Conservation (phyloP, 768 basidiomycete genomes). For the Thelephora ganbajun region DNA sequence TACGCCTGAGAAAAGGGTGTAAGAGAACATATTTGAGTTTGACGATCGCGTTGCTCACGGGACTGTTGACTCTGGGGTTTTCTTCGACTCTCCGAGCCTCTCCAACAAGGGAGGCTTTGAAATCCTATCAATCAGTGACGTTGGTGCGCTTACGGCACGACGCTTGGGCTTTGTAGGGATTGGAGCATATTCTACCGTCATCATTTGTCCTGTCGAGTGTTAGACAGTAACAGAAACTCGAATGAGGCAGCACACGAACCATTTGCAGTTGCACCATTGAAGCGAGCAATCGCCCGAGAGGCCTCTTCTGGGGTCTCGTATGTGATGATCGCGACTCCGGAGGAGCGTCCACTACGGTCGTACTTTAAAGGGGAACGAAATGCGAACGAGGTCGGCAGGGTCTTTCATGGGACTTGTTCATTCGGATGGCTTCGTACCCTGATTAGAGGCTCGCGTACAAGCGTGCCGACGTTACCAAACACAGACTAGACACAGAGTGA, state of each 20-base stretch:
- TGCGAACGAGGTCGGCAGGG: constrained; percentile 28
- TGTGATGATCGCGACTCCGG: constrained; percentile 65
- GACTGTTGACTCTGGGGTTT: not conserved
- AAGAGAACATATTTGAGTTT: constrained; percentile 3
- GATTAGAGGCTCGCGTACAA: constrained; percentile 84
- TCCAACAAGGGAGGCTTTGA: constrained; percentile 60
- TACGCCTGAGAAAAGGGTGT: constrained; percentile 9
- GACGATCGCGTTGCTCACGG: not conserved
- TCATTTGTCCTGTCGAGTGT: constrained; percentile 53
- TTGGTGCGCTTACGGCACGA: constrained; percentile 31
- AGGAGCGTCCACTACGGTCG: constrained; percentile 89
- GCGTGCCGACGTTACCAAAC: constrained; percentile 85
- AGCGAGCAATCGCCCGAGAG: constrained; percentile 68
- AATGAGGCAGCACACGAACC: constrained; percentile 27
- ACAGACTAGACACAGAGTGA: constrained; percentile 15
- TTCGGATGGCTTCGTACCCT: constrained; percentile 62
- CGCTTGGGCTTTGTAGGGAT: constrained; percentile 23
- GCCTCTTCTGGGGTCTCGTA: constrained; percentile 75
- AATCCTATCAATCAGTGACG: constrained; percentile 60
- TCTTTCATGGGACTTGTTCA: constrained; percentile 45
- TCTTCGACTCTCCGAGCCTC: constrained; percentile 39
- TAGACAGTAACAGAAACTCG: constrained; percentile 4
- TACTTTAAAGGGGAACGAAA: constrained; percentile 51
- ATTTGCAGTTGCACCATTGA: constrained; percentile 79
- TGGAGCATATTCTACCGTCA: constrained; percentile 51